A percentile compares a stretch with the other conserved stretches of the same genome.
phyloP scores from a whole-genome alignment of 257 asterid species.

The Ajuga chamaepitys region DNA sequence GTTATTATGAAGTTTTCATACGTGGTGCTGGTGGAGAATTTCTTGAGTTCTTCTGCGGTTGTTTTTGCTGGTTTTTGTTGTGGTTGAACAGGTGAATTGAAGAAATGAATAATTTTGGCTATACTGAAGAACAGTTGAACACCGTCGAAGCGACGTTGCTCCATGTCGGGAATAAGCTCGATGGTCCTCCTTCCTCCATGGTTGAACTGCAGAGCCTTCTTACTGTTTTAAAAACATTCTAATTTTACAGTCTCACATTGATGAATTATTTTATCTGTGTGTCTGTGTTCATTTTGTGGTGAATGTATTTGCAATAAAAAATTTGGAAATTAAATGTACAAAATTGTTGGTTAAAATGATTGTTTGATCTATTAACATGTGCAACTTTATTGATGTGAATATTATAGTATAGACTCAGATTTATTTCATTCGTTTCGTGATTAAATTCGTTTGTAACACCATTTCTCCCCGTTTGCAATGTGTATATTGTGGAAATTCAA shows the following conservation, averaged over 20 bases:
- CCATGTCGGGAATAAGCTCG: constrained; percentile 15
- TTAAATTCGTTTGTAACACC: neutral
- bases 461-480: too few species aligned
- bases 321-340: neutral
- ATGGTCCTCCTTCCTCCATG: neutral
- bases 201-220: constrained; percentile 18
- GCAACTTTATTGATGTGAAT: neutral
- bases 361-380: neutral
- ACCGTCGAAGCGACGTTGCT: constrained; percentile 5
- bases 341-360: neutral
- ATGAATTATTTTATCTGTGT: neutral
- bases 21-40: too few species aligned
- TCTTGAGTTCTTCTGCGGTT: neutral
- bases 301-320: neutral
- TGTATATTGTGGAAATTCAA: neutral
- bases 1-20: too few species aligned
- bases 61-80: neutral
- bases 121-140: neutral
- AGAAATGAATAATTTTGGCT: constrained; percentile 12
- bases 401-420: neutral
- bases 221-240: constrained; percentile 10
- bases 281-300: neutral
- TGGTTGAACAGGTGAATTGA: neutral
- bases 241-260: neutral
- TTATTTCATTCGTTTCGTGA: neutral